A percentile compares a stretch with the other conserved stretches of the same genome.
These are phyloP conservation scores for Xylaria intraflava DNA, from an alignment of 495 filamentous ascomycete genomes.

Conservation along the genomic window DNA sequence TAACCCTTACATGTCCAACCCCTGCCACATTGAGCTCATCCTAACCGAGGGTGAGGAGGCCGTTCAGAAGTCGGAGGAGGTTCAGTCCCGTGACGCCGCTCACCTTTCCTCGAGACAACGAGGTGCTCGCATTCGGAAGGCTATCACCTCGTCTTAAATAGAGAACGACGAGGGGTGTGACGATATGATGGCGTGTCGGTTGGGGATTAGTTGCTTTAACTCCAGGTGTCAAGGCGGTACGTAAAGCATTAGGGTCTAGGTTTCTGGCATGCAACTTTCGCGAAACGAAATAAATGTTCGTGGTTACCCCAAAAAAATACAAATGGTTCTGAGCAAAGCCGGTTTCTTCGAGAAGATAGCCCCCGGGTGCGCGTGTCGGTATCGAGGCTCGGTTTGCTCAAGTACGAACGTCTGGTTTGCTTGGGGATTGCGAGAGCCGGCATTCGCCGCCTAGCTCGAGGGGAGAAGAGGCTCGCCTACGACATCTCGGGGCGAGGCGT, in stretches of 20 bases:
- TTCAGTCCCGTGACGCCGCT: constrained; percentile 51
- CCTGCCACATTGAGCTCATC: constrained; percentile 99
- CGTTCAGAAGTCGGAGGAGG: constrained; percentile 71
- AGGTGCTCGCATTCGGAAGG: constrained; percentile 65
- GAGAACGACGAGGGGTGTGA: constrained; percentile 13
- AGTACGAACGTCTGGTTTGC: not conserved
- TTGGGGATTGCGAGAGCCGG: constrained; percentile 2
- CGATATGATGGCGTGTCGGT: constrained; percentile 21
- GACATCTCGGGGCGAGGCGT: constrained; percentile 1
- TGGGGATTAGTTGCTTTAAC: constrained; percentile 29
- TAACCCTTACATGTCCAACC: constrained; percentile 99
- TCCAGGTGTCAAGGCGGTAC: constrained; percentile 34
- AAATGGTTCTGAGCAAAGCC: constrained; percentile 20
- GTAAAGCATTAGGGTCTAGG: constrained; percentile 32
- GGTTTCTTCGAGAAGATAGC: not conserved
- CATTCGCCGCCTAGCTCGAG: not conserved
- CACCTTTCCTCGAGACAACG: constrained; percentile 84
- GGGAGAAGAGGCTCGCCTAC: not conserved
- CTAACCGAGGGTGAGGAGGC: constrained; percentile 92
- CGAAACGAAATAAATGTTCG: constrained; percentile 28
- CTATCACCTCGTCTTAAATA: constrained; percentile 70
- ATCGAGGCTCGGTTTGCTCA: not conserved
- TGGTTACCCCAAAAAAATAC: constrained; percentile 29
- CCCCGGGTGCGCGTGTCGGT: constrained; percentile 3
- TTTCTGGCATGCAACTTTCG: constrained; percentile 32